phyloP scores from a whole-genome alignment of 2,329 filamentous ascomycete genomes.

The Talaromyces verruculosus region DNA sequence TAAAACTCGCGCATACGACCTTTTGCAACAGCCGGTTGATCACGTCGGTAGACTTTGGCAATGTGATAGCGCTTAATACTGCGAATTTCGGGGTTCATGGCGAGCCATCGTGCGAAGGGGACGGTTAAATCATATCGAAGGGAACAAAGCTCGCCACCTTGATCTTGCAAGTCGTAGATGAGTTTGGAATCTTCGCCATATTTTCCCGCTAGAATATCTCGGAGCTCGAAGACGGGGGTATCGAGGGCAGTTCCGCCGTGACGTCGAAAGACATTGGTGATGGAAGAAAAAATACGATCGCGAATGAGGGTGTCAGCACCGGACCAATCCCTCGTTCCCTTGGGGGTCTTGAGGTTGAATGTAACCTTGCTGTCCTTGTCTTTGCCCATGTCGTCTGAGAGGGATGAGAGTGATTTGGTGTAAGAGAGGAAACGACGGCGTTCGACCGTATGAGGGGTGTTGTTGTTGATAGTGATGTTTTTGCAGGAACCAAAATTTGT shows the following conservation, averaged over 20 bases:
- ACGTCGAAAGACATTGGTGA: slow-evolving; percentile 77
- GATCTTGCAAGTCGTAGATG: slow-evolving; percentile 85
- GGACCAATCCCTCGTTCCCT: slow-evolving; percentile 86
- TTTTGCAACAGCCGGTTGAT: slow-evolving; percentile 83
- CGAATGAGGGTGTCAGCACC: slow-evolving; percentile 76
- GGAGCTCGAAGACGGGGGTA: slow-evolving; percentile 81
- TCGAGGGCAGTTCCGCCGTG: slow-evolving; percentile 78
- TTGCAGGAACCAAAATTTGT: slow-evolving; percentile 20
- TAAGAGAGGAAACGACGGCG: slow-evolving; percentile 22
- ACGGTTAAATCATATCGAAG: slow-evolving; percentile 86
- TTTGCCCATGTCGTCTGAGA: slow-evolving; percentile 19
- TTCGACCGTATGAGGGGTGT: slow-evolving; percentile 17
- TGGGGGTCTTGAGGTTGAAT: slow-evolving; percentile 80
- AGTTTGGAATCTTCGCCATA: slow-evolving; percentile 91
- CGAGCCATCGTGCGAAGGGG: slow-evolving; percentile 86
- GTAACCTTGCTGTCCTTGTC: slow-evolving; percentile 33
- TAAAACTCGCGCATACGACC: slow-evolving; percentile 95
- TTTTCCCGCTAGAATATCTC: slow-evolving; percentile 83
- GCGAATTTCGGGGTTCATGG: slow-evolving; percentile 81
- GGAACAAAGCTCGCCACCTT: slow-evolving; percentile 81
- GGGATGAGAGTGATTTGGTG: slow-evolving; percentile 10
- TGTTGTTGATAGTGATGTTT: slow-evolving; percentile 9
- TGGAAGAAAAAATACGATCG: slow-evolving; percentile 74
- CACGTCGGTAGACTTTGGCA: slow-evolving; percentile 82
- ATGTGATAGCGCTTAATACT: slow-evolving; percentile 94